Base-by-base conservation (phyloP, 1,284 basidiomycete species). In the Naganishia cerealis region DNA sequence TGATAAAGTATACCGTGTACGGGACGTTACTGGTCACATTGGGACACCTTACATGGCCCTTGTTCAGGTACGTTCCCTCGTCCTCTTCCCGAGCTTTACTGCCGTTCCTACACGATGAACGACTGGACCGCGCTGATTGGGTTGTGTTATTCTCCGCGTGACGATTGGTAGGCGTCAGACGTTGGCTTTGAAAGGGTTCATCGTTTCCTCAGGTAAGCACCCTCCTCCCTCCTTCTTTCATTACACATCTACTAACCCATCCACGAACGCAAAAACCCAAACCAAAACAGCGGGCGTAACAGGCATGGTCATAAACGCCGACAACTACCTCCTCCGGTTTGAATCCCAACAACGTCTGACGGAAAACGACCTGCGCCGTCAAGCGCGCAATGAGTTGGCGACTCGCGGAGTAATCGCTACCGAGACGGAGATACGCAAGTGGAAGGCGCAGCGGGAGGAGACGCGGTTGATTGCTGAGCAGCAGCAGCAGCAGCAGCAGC, bases 351-450 rank as follows among this genome's bases (percentile, higher is more conserved):
- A 87, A 72, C 86, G 91, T 33, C 79, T 82, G 68, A 83, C 85
- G 65, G 90, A 93, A 76, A 87, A 87, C 72, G 80, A 83, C 9
- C 80, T 92, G 48, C 86, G 91, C 39, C 84, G 86, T 61, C 84
- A 90, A 76, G 91, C 91, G 15, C 84, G 89, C 39, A 81, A 88
- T 50, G 90, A 90, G 65, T 84, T 94, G 65, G 87, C 88, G 15
- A 84, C 85, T 46, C 84, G 85, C 70, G 91, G 91, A 21, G 83
- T 90, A 57, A 85, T 93, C 68, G 86, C 87, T 5, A 92, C 90
- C 9, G 91, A 94, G 79, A 86, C 87, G 12, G 90, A 90, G 74
- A 92, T 93, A 56, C 83, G 86, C 48, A 87, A 86, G 76, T 94
- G 91, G 91, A 88, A 86, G 75, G 84, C 83, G 24, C 81, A 81